Conservation (phyloP, 108 stramenopile genomes). For the Nitzschia palea region DNA sequence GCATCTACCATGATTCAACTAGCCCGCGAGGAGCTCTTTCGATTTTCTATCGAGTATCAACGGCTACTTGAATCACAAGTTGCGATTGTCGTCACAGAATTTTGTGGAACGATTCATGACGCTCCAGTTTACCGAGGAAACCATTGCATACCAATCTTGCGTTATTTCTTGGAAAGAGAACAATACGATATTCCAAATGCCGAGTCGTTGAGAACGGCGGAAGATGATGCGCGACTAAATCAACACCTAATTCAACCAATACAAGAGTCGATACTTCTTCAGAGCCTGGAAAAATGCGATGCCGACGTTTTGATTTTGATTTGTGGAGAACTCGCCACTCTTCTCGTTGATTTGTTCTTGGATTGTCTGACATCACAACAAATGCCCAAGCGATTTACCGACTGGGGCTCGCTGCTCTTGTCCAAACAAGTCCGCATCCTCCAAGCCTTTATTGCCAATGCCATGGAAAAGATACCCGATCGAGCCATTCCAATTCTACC, state of each 20-base stretch:
- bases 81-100: conserved; percentile 42
- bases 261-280: conserved; percentile 50
- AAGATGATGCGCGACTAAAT: conserved; percentile 69
- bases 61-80: conserved; percentile 44
- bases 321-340: conserved; percentile 46
- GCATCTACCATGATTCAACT: conserved; percentile 65
- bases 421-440: conserved; percentile 81
- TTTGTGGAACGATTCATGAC: conserved; percentile 52
- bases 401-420: conserved; percentile 82
- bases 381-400: conserved; percentile 62
- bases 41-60: conserved; percentile 57
- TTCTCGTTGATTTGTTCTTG: conserved; percentile 58
- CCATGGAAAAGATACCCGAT: conserved; percentile 26
- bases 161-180: conserved; percentile 66
- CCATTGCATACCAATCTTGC: conserved; percentile 52
- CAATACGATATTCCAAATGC: conserved; percentile 60
- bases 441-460: conserved; percentile 45
- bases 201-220: conserved; percentile 44
- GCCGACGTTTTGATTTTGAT: conserved; percentile 37
- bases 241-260: conserved; percentile 53
- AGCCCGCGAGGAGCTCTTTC: conserved; percentile 74
- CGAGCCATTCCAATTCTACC: conserved; percentile 24
- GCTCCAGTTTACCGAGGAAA: conserved; percentile 27
- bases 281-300: conserved; percentile 69
- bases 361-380: conserved; percentile 33